Base-by-base conservation (phyloP, 495 filamentous ascomycete genomes). In the Hyaloscypha variabilis region DNA sequence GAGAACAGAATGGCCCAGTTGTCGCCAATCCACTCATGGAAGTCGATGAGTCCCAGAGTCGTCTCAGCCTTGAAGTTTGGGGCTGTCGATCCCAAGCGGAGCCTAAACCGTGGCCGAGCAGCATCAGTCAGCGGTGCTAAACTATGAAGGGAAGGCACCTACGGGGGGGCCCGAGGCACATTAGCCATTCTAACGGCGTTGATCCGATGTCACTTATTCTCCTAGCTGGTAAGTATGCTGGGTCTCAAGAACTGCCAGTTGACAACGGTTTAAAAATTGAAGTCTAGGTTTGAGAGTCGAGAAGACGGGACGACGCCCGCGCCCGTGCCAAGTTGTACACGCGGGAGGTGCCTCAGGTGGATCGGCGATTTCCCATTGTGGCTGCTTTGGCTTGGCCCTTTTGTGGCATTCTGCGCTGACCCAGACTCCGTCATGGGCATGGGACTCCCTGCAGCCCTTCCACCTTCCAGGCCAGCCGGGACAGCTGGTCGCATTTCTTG, bases 1-100 rank as follows among this genome's bases (percentile, higher is more conserved):
- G 93, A 97, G 88, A 98, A 99, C 75, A 98, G 87, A 69, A 99
- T 85, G 64, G 91, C 88, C 95, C 95, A 99, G 69, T 85, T 90
- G 83, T 93, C 84, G 74, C 92, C 95, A 70, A 97, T 91, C 81
- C 90, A 99, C 73, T 97, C 87, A 79, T 99, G 95, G 85, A 98
- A 97, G 81, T 96, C 89, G 78, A 99, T 97, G 61, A 86, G 86
- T 66, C 94, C 94, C 60, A 82, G 86, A 73, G 94, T 96, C 74
- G 94, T 96, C 62, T 95, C 91, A 65, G 94, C 91, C 73, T 94
- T 77, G 85, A 98, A 98, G 84, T 97, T 90, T 68, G 94, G 94
- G 76, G 94, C 94, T 76, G 83, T 85, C 71, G 85, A 88, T 77
- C 94, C 94, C 73, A 98, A 88, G 72, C 94, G 94, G 78, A 98